Base-by-base conservation (phyloP, 768 basidiomycete genomes). In the Trametes meyenii region DNA sequence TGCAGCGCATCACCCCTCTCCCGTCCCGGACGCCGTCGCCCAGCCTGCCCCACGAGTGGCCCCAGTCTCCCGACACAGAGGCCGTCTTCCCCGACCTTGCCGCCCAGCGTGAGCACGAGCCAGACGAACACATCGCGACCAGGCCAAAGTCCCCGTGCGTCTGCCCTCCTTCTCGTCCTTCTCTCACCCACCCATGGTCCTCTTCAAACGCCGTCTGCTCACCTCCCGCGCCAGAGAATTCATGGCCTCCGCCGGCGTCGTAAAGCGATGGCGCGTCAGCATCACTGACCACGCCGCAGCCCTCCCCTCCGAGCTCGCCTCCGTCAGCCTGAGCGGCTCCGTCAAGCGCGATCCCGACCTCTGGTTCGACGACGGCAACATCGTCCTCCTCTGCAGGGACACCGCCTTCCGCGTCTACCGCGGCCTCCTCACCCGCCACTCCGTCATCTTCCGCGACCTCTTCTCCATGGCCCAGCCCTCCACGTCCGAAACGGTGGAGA, bases 281-380 rank as follows among this genome's bases (percentile, higher is more conserved):
- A 59, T 64, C 43, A 26, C 53, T 53, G 62, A 64, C 23, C 58
- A 55, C 43, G 54, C 58, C 58, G 50, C 43, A 43, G 43, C 62
- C 23, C 62, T 59, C 49, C 62, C 62, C 35, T 19, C 53, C 38
- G 62, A 64, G 46, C 58, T 64, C 42, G 62, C 62, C 17, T 60
- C 58, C 36, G 49, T 64, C 58, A 55, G 52, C 52, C 40, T 64
- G 35, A 51, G 39, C 53, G 54, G 58, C 40, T 55, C 58, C 54
- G 58, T 64, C 58, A 64, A 64, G 49, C 62, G 62, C 62, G 62
- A 64, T 29, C 35, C 52, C 29, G 64, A 66, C 16, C 61, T 69
- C 26, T 69, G 66, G 66, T 69, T 65, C 45, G 68, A 69, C 0
- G 68, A 69, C 58, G 68, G 68, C 14, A 67, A 67, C 62, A 60